Percentiles rank a stretch among this genome's conserved stretches.
Evolutionary conservation across 768 basidiomycete genomes (phyloP).

Genomic region (Macrolepiota albuminosa): DNA sequence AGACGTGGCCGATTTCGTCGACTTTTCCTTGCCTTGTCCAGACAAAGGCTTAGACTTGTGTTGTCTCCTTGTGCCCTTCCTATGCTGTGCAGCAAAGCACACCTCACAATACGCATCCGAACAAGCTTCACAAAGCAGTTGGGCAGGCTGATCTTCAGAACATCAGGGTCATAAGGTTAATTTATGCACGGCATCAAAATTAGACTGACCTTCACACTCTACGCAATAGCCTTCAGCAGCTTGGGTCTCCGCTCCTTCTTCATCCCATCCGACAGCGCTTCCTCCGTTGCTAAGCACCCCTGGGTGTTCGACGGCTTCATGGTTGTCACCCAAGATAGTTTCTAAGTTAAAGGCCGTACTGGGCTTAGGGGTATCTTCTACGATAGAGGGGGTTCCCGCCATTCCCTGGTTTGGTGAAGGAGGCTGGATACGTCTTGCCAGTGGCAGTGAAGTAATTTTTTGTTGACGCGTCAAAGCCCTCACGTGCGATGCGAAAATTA

Average conservation of each 20-base stretch:
- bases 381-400: slow-evolving; percentile 6
- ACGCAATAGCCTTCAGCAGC: slow-evolving; percentile 66
- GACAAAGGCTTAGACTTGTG: slow-evolving; percentile 52
- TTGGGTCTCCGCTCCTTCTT: slow-evolving; percentile 47
- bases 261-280: slow-evolving; percentile 59
- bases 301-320: slow-evolving; percentile 59
- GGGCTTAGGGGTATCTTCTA: slow-evolving; percentile 5
- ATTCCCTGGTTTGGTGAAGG: slow-evolving; percentile 1
- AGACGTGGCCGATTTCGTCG: slow-evolving; percentile 15
- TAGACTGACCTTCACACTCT: slow-evolving; percentile 74
- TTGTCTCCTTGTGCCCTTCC: slow-evolving; percentile 71
- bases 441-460: slow-evolving; percentile 1
- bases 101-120: slow-evolving; percentile 76
- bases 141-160: slow-evolving; percentile 72
- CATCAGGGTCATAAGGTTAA: slow-evolving; percentile 4
- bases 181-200: not conserved
- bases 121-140: slow-evolving; percentile 69
- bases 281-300: slow-evolving; percentile 24
- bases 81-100: slow-evolving; percentile 80
- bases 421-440: slow-evolving; percentile 1
- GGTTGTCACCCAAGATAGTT: slow-evolving; percentile 63
- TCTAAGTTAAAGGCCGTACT: slow-evolving; percentile 50
- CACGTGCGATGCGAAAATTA: slow-evolving; percentile 5
- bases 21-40: slow-evolving; percentile 22
- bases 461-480: slow-evolving; percentile 10